Percentiles rank a stretch among this genome's conserved stretches.
phyloP scores from a whole-genome alignment of 129 eudicot species.

The Ambrosia trifida region DNA sequence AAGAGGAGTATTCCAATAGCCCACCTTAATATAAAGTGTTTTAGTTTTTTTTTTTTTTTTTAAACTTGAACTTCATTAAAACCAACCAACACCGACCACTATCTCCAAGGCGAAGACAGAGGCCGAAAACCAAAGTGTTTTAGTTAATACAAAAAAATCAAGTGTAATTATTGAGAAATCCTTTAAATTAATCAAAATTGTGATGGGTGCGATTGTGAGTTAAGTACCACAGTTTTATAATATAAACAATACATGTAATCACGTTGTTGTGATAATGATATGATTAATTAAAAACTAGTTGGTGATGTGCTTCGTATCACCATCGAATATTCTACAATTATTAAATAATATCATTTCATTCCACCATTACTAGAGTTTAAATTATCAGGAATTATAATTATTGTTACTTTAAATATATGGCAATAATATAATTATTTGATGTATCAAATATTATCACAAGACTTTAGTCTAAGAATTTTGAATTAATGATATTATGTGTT shows the following conservation, averaged over 20 bases:
- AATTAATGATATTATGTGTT: not conserved
- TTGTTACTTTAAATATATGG: not conserved
- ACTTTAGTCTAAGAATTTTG: not conserved
- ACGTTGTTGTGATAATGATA: slow-evolving; percentile 15
- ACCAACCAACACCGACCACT: no score
- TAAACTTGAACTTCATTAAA: no score
- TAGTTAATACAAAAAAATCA: slow-evolving; percentile 7
- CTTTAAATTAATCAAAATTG: slow-evolving; percentile 3
- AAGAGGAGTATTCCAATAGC: no score
- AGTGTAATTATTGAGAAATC: not conserved
- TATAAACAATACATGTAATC: slow-evolving; percentile 13
- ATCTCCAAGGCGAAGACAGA: no score
- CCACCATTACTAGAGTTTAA: not conserved
- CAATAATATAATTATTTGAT: not conserved
- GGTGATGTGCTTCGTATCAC: slow-evolving; percentile 5
- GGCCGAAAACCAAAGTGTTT: no score
- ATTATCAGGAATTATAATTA: not conserved
- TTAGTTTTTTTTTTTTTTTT: no score
- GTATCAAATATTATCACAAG: not conserved
- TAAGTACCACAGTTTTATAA: not conserved
- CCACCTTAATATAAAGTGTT: not conserved
- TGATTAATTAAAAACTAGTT: not conserved
- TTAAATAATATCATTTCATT: not conserved
- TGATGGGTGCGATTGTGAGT: not conserved
- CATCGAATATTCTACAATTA: not conserved